Evolutionary conservation across 1,284 basidiomycete genomes (phyloP).

Genomic region (Boletus austroedulis): DNA sequence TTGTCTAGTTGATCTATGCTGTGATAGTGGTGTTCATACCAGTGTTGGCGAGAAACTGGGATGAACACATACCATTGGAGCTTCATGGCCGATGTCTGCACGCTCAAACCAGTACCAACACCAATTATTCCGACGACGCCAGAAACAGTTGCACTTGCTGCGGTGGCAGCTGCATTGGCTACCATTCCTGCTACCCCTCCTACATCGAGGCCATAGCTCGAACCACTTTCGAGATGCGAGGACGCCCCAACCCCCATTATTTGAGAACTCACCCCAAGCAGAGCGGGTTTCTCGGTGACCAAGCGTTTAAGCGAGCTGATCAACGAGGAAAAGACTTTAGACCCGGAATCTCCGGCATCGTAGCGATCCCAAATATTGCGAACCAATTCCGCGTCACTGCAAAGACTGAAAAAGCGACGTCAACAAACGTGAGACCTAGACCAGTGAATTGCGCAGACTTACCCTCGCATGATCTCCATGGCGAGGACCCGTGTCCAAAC

Average conservation of each 20-base stretch:
- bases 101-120: slow-evolving; percentile 62
- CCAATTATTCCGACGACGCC: slow-evolving; percentile 73
- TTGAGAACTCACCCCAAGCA: slow-evolving; percentile 76
- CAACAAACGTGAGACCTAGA: background rate
- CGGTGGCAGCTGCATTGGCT: slow-evolving; percentile 77
- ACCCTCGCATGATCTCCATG: slow-evolving; percentile 90
- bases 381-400: slow-evolving; percentile 80
- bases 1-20: slow-evolving; percentile 98
- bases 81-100: slow-evolving; percentile 75
- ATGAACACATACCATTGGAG: slow-evolving; percentile 66
- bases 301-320: slow-evolving; percentile 80
- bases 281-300: slow-evolving; percentile 80
- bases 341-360: slow-evolving; percentile 60
- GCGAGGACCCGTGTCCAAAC: slow-evolving; percentile 87
- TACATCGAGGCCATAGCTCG: slow-evolving; percentile 54
- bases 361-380: slow-evolving; percentile 80
- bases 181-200: slow-evolving; percentile 81
- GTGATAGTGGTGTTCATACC: slow-evolving; percentile 4
- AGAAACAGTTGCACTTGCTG: slow-evolving; percentile 75
- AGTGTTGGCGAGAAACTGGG: background rate
- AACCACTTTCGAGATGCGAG: slow-evolving; percentile 37
- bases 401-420: slow-evolving; percentile 50
- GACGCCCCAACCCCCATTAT: slow-evolving; percentile 76
- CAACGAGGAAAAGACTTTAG: slow-evolving; percentile 77
- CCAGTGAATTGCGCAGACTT: slow-evolving; percentile 12